Percentiles rank a stretch among this genome's conserved stretches.
phyloP scores from a whole-genome alignment of 306 rosid species.

The Hylodesmum podocarpum region DNA sequence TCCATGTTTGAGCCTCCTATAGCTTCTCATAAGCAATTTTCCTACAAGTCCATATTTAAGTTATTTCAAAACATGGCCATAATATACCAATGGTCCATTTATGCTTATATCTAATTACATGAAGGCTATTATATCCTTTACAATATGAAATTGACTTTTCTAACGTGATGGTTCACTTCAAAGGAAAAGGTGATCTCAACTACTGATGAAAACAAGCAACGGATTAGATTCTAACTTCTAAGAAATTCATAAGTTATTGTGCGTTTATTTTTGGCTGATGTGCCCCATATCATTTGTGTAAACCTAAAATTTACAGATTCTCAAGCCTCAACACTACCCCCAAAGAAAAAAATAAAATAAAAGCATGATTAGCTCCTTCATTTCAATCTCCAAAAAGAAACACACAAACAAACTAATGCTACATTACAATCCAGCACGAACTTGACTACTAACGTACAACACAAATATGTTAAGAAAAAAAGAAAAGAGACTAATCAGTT shows the following conservation, averaged over 20 bases:
- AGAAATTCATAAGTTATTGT: not conserved
- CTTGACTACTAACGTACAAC: not conserved
- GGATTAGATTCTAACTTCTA: conserved; percentile 19
- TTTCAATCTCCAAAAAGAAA: not conserved
- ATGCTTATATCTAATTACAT: not conserved
- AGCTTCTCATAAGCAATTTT: not conserved
- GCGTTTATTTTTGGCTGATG: not conserved
- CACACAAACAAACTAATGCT: not conserved
- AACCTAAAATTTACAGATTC: not conserved
- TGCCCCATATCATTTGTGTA: not conserved
- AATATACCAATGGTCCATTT: not conserved
- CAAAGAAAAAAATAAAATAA: not conserved
- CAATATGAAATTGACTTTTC: not conserved
- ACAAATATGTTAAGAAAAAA: not conserved
- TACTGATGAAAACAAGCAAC: conserved; percentile 1
- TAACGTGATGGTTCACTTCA: not conserved
- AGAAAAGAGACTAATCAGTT: not conserved
- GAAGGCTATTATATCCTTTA: not conserved
- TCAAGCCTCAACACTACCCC: not conserved
- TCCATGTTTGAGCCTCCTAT: too few relatives aligned
- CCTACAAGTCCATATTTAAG: not conserved
- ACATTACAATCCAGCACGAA: not conserved
- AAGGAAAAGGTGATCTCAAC: not conserved
- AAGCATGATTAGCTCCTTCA: not conserved
- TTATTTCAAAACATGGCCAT: conserved; percentile 1